These are phyloP conservation scores for Apophysomyces trapeziformis DNA, from an alignment of 371 early-diverging fungal species.

Conservation along the genomic window DNA sequence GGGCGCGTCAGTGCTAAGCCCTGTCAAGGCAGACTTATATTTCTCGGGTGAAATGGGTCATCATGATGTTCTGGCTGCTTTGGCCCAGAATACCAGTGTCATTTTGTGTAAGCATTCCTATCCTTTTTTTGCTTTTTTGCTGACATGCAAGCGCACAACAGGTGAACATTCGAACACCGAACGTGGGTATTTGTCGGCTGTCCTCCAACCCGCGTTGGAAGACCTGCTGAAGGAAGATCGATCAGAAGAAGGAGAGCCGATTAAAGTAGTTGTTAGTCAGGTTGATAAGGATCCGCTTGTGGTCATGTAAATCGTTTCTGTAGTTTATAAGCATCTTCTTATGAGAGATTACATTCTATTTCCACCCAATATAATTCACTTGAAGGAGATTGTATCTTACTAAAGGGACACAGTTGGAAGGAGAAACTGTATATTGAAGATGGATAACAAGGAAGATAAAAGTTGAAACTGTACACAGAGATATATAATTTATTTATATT, in stretches of 20 bases:
- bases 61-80: constrained; percentile 87
- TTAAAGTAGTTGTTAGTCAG: constrained; percentile 71
- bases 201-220: constrained; percentile 70
- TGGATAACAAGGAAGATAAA: neutral
- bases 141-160: constrained; percentile 14
- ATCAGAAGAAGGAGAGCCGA: constrained; percentile 48
- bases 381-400: too few species aligned
- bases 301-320: constrained; percentile 51
- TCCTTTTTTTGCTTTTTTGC: neutral
- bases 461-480: neutral
- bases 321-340: too few species aligned
- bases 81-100: constrained; percentile 78
- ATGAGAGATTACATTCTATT: too few species aligned
- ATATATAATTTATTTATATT: constrained; percentile 56
- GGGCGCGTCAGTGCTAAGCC: constrained; percentile 67
- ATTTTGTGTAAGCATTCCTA: constrained; percentile 74
- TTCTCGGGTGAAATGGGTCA: constrained; percentile 97
- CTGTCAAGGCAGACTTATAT: constrained; percentile 70
- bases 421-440: neutral
- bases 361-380: neutral
- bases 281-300: constrained; percentile 75
- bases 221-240: constrained; percentile 50
- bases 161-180: constrained; percentile 94
- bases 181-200: constrained; percentile 84
- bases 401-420: too few species aligned